These are phyloP conservation scores for Cryptosporidium viatorum DNA, from an alignment of 169 alveolate genomes.

Conservation along the genomic window DNA sequence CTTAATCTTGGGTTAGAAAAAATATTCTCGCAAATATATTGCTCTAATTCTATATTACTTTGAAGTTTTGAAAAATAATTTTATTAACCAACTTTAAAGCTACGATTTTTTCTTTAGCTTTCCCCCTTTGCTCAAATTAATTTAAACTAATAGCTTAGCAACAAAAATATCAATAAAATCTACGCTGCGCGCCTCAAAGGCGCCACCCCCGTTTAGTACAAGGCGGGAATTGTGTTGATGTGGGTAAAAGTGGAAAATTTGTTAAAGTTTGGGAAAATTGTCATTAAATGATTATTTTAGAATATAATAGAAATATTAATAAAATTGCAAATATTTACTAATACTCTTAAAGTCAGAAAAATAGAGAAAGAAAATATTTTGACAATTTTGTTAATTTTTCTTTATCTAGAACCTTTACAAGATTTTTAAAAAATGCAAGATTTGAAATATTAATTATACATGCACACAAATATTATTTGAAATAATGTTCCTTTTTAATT, in stretches of 20 bases:
- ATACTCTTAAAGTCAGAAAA: not conserved
- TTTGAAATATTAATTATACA: not conserved
- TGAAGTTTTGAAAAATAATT: not conserved
- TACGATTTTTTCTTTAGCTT: constrained; percentile 23
- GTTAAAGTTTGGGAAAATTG: constrained; percentile 23
- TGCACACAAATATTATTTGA: not conserved
- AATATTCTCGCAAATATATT: not conserved
- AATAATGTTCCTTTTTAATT: no score
- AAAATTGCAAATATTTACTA: not conserved
- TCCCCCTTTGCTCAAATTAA: constrained; percentile 74
- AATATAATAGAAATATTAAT: not conserved
- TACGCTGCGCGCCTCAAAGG: constrained; percentile 62
- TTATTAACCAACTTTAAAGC: constrained; percentile 22
- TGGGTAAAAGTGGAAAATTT: constrained; percentile 73
- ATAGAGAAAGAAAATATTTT: not conserved
- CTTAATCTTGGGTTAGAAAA: not conserved
- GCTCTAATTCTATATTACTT: not conserved
- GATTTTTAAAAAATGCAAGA: not conserved
- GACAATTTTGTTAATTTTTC: not conserved
- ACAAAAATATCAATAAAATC: constrained; percentile 57
- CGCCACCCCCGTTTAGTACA: constrained; percentile 50
- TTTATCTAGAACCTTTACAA: not conserved
- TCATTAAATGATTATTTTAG: not conserved
- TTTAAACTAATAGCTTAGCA: constrained; percentile 39
- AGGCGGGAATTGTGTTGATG: constrained; percentile 43